Evolutionary conservation across 1,139 yeast species (phyloP), one percentile per base, ranked within the genome.

Genomic region (Pneumocystis carinii): DNA sequence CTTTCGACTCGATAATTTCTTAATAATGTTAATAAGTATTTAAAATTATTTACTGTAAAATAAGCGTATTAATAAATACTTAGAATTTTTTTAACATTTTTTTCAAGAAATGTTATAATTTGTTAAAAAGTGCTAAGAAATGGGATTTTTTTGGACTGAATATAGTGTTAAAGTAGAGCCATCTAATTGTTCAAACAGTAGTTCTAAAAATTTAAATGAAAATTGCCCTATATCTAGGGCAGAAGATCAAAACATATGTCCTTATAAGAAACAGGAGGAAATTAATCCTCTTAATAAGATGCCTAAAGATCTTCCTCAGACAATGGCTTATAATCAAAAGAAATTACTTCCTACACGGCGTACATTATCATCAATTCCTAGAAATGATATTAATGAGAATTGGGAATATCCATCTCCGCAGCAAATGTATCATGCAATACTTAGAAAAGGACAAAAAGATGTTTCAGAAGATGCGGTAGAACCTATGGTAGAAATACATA

Each of bases 351-450:
- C 97, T 6, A 87, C 94, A 0, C 87, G 86, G 63, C 82, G 97
- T 70, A 86, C 95, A 2, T 75, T 85, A 59, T 88, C 96, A 12
- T 77, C 90, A 3, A 92, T 92, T 65, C 98, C 99, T 24, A 81
- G 89, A 68, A 97, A 97, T 35, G 82, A 79, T 53, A 72, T 75
- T n/a, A 78, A 76, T 2, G 80, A 77, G 35, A 83, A 85, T 60
- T 92, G 99, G 99, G 98, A 92, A 74, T 92, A 94, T 73, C 99
- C 99, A 1, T 89, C 96, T 1, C 98, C 99, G 0, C 98, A 92
- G 74, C 98, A 92, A 73, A 94, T 92, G 98, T 83, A 90, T 68
- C 90, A 90, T 72, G 99, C 99, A 35, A 92, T 92, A 97, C 77
- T 90, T 59, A 82, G 92, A 68, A 92, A 92, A 75, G 96, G 97